phyloP scores from a whole-genome alignment of 1,139 yeast species.

The Candida labiduridarum region DNA sequence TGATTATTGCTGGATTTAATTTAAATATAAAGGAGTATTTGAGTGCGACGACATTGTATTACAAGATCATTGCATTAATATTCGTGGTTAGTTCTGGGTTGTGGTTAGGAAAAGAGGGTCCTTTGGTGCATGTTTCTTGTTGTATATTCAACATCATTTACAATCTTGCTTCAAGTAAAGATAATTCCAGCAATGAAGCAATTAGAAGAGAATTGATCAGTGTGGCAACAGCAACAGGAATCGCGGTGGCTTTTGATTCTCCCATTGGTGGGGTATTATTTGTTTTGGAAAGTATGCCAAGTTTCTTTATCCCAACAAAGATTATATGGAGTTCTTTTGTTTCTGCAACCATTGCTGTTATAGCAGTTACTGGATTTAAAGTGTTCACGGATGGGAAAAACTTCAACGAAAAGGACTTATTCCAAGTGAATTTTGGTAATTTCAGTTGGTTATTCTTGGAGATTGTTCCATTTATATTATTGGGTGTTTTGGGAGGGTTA shows the following conservation, averaged over 20 bases:
- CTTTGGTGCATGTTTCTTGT: slow-evolving; percentile 84
- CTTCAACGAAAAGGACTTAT: slow-evolving; percentile 57
- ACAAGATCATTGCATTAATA: slow-evolving; percentile 57
- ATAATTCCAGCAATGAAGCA: slow-evolving; percentile 52
- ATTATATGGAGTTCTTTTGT: slow-evolving; percentile 84
- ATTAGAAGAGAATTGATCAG: slow-evolving; percentile 64
- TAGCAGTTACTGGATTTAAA: slow-evolving; percentile 56
- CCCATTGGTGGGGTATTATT: slow-evolving; percentile 91
- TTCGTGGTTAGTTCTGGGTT: slow-evolving; percentile 79
- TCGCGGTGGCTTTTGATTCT: slow-evolving; percentile 73
- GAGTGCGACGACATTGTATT: slow-evolving; percentile 46
- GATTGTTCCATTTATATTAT: slow-evolving; percentile 62
- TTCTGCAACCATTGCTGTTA: slow-evolving; percentile 73
- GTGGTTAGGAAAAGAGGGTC: slow-evolving; percentile 94
- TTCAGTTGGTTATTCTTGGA: slow-evolving; percentile 77
- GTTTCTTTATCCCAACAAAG: slow-evolving; percentile 61
- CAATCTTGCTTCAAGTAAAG: slow-evolving; percentile 22
- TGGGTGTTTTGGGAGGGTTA: slow-evolving; percentile 72
- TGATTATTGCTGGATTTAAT: slow-evolving; percentile 62
- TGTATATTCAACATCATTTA: slow-evolving; percentile 50
- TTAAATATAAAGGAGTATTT: slow-evolving; percentile 46
- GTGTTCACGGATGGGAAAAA: slow-evolving; percentile 61
- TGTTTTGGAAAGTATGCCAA: slow-evolving; percentile 72
- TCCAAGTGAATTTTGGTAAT: slow-evolving; percentile 64
- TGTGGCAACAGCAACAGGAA: slow-evolving; percentile 72